Conservation (phyloP, 2,329 filamentous ascomycete species). For the Trichophaea hybrida region DNA sequence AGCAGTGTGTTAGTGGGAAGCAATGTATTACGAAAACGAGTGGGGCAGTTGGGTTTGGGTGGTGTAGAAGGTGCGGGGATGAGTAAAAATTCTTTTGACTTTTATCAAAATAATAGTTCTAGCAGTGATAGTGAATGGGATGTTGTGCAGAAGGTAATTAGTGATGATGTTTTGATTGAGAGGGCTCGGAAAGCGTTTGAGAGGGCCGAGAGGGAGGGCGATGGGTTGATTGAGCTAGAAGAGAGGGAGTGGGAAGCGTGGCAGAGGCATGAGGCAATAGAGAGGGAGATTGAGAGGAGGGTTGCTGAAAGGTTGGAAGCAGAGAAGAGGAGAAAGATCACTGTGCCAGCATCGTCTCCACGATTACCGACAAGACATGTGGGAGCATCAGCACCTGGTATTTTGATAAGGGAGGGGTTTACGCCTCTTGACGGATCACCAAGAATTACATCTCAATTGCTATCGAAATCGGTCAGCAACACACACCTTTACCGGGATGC, state of each 20-base stretch:
- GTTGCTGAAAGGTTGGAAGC: conserved; percentile 7
- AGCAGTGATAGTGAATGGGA: not conserved
- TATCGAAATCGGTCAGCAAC: not conserved
- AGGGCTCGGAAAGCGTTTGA: conserved; percentile 15
- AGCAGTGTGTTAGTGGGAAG: conserved; percentile 3
- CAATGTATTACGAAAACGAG: not conserved
- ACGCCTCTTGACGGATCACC: not conserved
- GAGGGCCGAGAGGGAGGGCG: conserved; percentile 11
- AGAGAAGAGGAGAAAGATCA: not conserved
- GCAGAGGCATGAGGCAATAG: conserved; percentile 17
- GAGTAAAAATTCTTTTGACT: conserved; percentile 4
- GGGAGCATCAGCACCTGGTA: conserved; percentile 1
- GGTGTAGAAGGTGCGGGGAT: not conserved
- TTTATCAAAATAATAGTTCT: conserved; percentile 6
- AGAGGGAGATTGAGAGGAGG: conserved; percentile 16
- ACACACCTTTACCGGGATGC: not conserved
- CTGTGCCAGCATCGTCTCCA: not conserved
- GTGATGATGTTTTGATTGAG: conserved; percentile 16
- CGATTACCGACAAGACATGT: not conserved
- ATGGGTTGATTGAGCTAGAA: conserved; percentile 18
- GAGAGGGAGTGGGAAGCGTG: conserved; percentile 18
- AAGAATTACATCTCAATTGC: not conserved
- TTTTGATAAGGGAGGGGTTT: not conserved
- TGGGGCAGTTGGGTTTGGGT: conserved; percentile 7
- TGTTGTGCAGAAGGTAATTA: conserved; percentile 3